phyloP scores from a whole-genome alignment of 257 asterid genomes.

The Buddleja alternifolia region DNA sequence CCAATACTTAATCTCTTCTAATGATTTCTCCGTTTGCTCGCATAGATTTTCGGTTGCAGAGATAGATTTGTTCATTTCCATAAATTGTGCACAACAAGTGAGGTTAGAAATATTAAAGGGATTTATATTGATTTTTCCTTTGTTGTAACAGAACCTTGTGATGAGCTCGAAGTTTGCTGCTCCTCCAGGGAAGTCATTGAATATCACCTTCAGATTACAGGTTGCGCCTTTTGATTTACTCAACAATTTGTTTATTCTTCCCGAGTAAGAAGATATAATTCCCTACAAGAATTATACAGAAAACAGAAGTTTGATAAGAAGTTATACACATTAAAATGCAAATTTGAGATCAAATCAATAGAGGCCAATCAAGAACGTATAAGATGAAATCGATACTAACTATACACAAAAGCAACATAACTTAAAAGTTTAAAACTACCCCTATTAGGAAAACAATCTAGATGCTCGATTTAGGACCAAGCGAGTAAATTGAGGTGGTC shows the following conservation, averaged over 20 bases:
- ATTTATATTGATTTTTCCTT: conserved; percentile 47
- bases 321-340: background rate
- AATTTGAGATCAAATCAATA: background rate
- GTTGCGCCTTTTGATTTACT: conserved; percentile 47
- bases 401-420: too few species aligned
- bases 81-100: conserved; percentile 55
- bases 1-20: conserved; percentile 64
- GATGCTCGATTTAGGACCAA: too few species aligned
- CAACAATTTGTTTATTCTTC: conserved; percentile 53
- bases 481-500: too few species aligned
- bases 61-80: conserved; percentile 68
- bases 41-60: conserved; percentile 44
- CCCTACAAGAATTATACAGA: conserved; percentile 50
- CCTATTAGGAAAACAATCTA: too few species aligned
- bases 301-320: too few species aligned
- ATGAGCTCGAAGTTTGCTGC: conserved; percentile 73
- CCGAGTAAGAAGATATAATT: conserved; percentile 60
- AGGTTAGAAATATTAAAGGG: conserved; percentile 59
- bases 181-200: conserved; percentile 91
- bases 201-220: conserved; percentile 59
- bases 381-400: too few species aligned
- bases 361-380: background rate
- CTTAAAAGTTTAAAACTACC: too few species aligned
- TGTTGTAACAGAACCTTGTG: conserved; percentile 73
- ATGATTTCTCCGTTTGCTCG: conserved; percentile 55